A percentile compares a stretch with the other conserved stretches of the same genome.
Conservation (phyloP, 768 basidiomycete species). For the Mycena chlorophos region DNA sequence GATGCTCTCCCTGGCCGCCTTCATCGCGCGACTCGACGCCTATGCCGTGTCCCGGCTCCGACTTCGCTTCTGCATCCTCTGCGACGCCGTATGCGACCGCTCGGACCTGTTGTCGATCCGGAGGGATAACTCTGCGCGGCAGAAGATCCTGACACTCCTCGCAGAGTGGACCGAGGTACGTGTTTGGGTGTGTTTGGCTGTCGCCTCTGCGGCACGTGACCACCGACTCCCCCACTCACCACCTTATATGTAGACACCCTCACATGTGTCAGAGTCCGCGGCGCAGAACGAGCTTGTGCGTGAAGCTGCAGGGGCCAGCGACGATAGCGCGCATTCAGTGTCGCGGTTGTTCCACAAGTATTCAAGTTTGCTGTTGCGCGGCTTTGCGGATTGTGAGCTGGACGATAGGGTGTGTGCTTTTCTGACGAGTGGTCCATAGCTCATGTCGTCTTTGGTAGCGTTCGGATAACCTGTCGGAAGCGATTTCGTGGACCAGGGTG, state of each 20-base stretch:
- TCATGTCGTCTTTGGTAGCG: too few species aligned
- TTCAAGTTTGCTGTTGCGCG: conserved; percentile 62
- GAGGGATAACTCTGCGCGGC: conserved; percentile 59
- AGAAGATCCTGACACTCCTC: conserved; percentile 73
- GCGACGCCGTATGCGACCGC: conserved; percentile 66
- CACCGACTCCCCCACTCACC: too few species aligned
- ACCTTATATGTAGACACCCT: too few species aligned
- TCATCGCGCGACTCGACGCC: conserved; percentile 72
- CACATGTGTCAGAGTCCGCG: too few species aligned
- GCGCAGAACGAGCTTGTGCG: too few species aligned
- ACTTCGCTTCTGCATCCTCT: conserved; percentile 74
- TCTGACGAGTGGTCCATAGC: too few species aligned
- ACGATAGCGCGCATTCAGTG: conserved; percentile 55
- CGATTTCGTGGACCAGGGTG: conserved; percentile 50
- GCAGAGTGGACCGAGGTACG: conserved; percentile 76
- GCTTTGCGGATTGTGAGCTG: conserved; percentile 52
- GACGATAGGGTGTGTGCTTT: too few species aligned
- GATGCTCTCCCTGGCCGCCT: conserved; percentile 58
- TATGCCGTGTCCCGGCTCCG: too few species aligned
- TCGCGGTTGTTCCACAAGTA: conserved; percentile 82
- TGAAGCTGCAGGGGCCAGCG: background rate
- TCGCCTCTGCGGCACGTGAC: too few species aligned
- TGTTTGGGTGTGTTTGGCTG: too few species aligned
- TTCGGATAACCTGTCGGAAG: conserved; percentile 52
- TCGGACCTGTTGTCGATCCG: conserved; percentile 59